Conservation (phyloP, 2,329 filamentous ascomycete species). For the Chaetomiaceae sp. region DNA sequence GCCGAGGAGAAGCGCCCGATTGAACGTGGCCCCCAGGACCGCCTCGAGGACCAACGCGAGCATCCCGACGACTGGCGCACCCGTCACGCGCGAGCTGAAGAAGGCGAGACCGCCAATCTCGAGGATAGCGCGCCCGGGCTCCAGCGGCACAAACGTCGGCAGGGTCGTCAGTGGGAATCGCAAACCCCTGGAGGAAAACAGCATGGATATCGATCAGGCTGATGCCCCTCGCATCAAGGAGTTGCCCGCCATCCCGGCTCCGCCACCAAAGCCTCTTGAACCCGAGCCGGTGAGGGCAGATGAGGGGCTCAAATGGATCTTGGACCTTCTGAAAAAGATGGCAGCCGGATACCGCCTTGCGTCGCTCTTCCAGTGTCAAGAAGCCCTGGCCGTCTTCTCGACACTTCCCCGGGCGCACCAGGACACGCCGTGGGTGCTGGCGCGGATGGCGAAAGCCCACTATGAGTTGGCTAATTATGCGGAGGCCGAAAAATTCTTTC, state of each 20-base stretch:
- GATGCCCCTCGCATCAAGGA: conserved; percentile 51
- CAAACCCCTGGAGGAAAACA: conserved; percentile 65
- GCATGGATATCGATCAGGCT: conserved; percentile 65
- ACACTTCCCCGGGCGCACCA: conserved; percentile 69
- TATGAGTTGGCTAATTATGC: conserved; percentile 85
- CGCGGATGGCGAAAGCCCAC: conserved; percentile 83
- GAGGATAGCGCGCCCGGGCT: conserved; percentile 59
- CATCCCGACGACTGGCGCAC: conserved; percentile 52
- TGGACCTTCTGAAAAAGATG: conserved; percentile 78
- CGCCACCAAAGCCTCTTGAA: conserved; percentile 39
- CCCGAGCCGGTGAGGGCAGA: conserved; percentile 61
- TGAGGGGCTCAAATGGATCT: conserved; percentile 69
- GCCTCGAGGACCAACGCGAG: conserved; percentile 61
- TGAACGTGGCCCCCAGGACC: conserved; percentile 65
- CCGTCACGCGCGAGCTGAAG: conserved; percentile 70
- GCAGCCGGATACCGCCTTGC: conserved; percentile 75
- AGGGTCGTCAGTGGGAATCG: conserved; percentile 87
- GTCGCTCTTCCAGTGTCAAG: conserved; percentile 71
- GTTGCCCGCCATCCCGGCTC: conserved; percentile 33
- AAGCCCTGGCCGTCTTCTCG: conserved; percentile 70
- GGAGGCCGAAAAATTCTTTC: conserved; percentile 84
- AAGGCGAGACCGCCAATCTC: conserved; percentile 74
- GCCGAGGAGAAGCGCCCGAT: conserved; percentile 65
- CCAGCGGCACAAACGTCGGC: conserved; percentile 68
- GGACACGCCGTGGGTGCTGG: conserved; percentile 89